These are phyloP conservation scores for Pythium inflatum DNA, from an alignment of 352 stramenopile species.

Conservation along the genomic window DNA sequence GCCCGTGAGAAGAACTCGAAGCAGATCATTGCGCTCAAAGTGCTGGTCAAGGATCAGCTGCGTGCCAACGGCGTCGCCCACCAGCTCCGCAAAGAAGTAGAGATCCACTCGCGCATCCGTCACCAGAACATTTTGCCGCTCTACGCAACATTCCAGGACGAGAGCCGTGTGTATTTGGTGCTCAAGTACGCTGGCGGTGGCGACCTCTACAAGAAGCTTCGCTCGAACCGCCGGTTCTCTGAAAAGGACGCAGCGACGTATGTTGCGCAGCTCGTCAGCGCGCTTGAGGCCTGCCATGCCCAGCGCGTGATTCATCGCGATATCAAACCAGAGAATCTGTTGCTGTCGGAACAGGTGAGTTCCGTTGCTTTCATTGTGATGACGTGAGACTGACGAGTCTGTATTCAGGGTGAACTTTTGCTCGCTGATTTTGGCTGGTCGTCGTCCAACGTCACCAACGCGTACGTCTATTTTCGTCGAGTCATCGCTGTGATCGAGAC, in stretches of 20 bases:
- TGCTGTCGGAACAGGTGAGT: slow-evolving; percentile 56
- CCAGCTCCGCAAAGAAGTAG: slow-evolving; percentile 88
- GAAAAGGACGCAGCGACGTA: slow-evolving; percentile 72
- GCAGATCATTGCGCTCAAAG: slow-evolving; percentile 87
- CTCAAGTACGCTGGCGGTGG: slow-evolving; percentile 86
- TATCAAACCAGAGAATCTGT: slow-evolving; percentile 96
- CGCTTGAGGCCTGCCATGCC: slow-evolving; percentile 70
- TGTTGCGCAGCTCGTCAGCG: slow-evolving; percentile 70
- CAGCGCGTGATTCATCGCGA: slow-evolving; percentile 93
- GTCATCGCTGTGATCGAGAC: not conserved
- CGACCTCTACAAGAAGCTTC: slow-evolving; percentile 84
- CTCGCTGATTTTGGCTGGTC: slow-evolving; percentile 99
- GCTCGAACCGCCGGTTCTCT: slow-evolving; percentile 49
- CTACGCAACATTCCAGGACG: slow-evolving; percentile 85
- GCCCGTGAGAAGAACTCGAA: slow-evolving; percentile 83
- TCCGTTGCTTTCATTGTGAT: not conserved
- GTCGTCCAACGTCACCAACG: slow-evolving; percentile 77
- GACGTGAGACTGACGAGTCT: not conserved
- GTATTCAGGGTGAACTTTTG: slow-evolving; percentile 91
- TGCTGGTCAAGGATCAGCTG: slow-evolving; percentile 89
- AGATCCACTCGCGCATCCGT: slow-evolving; percentile 90
- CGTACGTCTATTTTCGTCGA: slow-evolving; percentile 43
- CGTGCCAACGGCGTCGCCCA: slow-evolving; percentile 66
- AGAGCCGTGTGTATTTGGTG: slow-evolving; percentile 85
- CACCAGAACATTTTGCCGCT: slow-evolving; percentile 89